Conservation (phyloP, 768 basidiomycete genomes). For the Lactarius vividus region DNA sequence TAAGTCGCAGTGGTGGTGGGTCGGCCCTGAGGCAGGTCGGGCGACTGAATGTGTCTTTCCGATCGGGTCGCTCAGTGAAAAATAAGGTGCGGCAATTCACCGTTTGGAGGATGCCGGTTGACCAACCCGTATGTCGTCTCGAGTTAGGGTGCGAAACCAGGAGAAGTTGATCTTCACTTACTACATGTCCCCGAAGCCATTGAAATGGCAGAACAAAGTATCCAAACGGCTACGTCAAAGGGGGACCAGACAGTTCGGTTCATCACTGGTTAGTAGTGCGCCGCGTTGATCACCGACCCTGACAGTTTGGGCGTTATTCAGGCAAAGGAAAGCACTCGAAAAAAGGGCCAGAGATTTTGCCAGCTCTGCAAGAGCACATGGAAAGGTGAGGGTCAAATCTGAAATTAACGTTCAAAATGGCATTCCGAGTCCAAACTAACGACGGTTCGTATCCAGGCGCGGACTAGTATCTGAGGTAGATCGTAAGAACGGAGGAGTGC, state of each 20-base stretch:
- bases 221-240: not conserved
- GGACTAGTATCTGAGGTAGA: constrained; percentile 7
- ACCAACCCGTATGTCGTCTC: not conserved
- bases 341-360: not conserved
- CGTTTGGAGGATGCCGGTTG: not conserved
- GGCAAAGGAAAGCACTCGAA: not conserved
- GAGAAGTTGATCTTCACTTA: constrained; percentile 1
- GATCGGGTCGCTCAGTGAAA: not conserved
- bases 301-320: not conserved
- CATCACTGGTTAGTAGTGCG: constrained; percentile 1
- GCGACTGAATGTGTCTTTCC: not conserved
- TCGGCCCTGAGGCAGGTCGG: not conserved
- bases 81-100: not conserved
- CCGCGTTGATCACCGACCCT: not conserved
- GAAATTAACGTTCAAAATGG: not conserved
- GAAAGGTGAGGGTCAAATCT: not conserved
- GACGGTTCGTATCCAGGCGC: not conserved
- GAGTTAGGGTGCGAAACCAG: not conserved
- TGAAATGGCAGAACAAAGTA: not conserved
- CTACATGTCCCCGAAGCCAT: not conserved
- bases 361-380: not conserved
- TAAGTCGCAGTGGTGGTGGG: not conserved
- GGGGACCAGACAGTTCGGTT: not conserved
- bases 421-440: not conserved
- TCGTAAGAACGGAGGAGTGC: not conserved